Percentiles rank a stretch among this genome's conserved stretches.
Evolutionary conservation across 177 flowering plant genomes (phyloP).

Genomic region (Tripterygium wilfordii): DNA sequence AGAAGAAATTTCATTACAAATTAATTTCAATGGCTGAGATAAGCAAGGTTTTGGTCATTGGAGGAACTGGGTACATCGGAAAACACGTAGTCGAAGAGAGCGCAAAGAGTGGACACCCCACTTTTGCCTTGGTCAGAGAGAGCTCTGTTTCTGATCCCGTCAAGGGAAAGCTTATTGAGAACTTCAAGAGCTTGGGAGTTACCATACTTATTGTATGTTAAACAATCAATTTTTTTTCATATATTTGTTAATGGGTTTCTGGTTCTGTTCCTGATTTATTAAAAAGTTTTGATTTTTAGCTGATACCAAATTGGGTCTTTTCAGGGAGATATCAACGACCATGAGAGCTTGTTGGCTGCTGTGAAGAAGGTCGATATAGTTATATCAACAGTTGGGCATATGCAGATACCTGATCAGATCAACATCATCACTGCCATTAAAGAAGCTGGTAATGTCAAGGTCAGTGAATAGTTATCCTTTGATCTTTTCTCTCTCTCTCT

Average conservation of each 20-base stretch:
- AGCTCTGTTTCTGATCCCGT: constrained; percentile 42
- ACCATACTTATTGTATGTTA: constrained; percentile 32
- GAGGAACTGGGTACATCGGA: constrained; percentile 66
- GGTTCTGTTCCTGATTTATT: too few species aligned
- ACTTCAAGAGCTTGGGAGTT: constrained; percentile 48
- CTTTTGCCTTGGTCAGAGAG: constrained; percentile 50
- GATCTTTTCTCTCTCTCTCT: too few species aligned
- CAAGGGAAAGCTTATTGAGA: constrained; percentile 39
- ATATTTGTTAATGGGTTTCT: too few species aligned
- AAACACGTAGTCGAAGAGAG: constrained; percentile 54
- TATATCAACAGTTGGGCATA: constrained; percentile 50
- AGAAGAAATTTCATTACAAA: too few species aligned
- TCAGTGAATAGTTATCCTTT: too few species aligned
- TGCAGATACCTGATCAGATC: constrained; percentile 50
- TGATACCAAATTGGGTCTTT: too few species aligned
- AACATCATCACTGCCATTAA: constrained; percentile 76
- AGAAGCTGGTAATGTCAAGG: constrained; percentile 81
- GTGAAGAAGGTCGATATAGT: constrained; percentile 77
- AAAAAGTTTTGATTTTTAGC: too few species aligned
- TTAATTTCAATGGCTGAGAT: constrained; percentile 39
- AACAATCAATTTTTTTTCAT: too few species aligned
- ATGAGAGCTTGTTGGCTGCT: constrained; percentile 63
- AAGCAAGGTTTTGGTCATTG: constrained; percentile 55
- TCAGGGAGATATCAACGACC: constrained; percentile 70
- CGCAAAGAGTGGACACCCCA: constrained; percentile 46